Evolutionary conservation across 2,329 filamentous ascomycete species (phyloP), one percentile per base, ranked within the genome.

Genomic region (Aspergillus novoparasiticus): DNA sequence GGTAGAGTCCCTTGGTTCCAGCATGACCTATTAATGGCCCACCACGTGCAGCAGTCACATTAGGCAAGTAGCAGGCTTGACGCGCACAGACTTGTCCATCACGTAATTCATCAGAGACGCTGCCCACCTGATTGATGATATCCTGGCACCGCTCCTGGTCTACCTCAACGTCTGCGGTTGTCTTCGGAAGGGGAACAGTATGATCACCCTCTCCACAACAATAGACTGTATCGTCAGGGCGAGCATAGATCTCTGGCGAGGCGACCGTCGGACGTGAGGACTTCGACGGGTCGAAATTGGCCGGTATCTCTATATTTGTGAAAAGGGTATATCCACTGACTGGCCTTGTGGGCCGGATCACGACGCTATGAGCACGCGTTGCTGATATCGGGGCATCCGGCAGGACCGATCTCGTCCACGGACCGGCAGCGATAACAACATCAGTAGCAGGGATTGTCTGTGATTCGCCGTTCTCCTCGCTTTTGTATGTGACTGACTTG

Each of bases 11-110:
- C 8, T 87, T 86, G 0, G 90, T 87, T 2, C 86, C 85, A 9
- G 93, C 94, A 59, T 84, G 81, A 0, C 95, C 95, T 28, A 98
- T 85, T 57, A 98, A 78, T 6, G 95, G 94, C 0, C 87, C 88
- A n/a, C 89, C 87, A 58, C 76, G 77, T 12, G 72, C 78, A 26
- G 77, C 80, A 60, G 75, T 79, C 64, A 94, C 90, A 68, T 90
- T 91, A 0, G 95, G 95, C 57, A 99, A 82, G 78, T 99, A 99
- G 79, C 95, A 99, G 28, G 95, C 94, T 80, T 99, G 95, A 69
- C 89, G 87, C 6, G 87, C 86, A 61, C 89, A 88, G 59, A 98
- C 73, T 71, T 91, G 79, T 48, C 93, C 85, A 61, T 90, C 78
- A 68, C 87, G 83, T 71, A 97, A 80, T 63, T 89, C 78, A 64